A percentile compares a stretch with the other conserved stretches of the same genome.
Conservation (phyloP, 2,329 filamentous ascomycete genomes). For the Fusarium nurragi region DNA sequence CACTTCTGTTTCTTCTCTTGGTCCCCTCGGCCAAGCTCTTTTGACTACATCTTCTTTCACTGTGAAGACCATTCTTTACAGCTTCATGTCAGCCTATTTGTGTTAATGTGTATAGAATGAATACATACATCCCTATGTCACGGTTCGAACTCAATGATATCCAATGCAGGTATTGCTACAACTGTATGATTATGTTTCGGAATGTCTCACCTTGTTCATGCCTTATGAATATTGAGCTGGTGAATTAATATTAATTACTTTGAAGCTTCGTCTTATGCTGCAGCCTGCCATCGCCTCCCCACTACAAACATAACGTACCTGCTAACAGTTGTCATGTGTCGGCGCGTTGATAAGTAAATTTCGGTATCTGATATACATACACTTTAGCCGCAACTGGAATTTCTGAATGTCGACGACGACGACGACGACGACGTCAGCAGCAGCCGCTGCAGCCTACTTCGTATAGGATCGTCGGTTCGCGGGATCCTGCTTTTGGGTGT, state of each 20-base stretch:
- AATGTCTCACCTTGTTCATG: background rate
- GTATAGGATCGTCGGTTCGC: conserved; percentile 15
- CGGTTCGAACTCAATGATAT: conserved; percentile 5
- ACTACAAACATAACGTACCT: background rate
- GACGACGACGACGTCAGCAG: conserved; percentile 38
- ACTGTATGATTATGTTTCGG: background rate
- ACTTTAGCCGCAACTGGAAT: background rate
- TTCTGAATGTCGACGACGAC: conserved; percentile 9
- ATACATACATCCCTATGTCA: conserved; percentile 18
- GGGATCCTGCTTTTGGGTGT: background rate
- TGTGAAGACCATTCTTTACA: conserved; percentile 13
- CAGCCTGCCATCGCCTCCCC: background rate
- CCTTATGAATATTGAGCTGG: background rate
- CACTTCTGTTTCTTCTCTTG: conserved; percentile 9
- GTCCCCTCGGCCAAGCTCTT: conserved; percentile 2
- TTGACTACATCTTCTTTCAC: conserved; percentile 15
- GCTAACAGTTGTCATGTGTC: background rate
- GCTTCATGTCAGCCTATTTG: conserved; percentile 20
- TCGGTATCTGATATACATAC: background rate
- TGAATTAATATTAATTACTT: too few relatives aligned
- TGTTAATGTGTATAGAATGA: conserved; percentile 15
- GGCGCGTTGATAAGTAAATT: background rate
- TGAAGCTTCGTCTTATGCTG: background rate
- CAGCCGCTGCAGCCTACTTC: conserved; percentile 9
- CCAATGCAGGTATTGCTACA: background rate